Conservation (phyloP, 148 eudicot species). For the Rhododendron ferrugineum region DNA sequence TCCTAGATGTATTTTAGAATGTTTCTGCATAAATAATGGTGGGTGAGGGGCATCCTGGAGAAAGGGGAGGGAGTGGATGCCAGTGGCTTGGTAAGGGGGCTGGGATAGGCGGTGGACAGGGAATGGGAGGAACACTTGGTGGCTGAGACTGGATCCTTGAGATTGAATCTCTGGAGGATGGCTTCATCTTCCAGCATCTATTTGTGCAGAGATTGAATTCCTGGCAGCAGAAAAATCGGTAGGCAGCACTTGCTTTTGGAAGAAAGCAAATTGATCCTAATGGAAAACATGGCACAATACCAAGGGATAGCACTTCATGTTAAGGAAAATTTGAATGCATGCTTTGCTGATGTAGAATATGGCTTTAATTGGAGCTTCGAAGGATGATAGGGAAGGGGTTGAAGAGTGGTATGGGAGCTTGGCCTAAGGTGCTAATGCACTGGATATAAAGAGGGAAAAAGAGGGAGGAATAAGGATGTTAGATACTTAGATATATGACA, state of each 20-base stretch:
- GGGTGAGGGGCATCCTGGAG: neutral
- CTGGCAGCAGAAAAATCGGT: constrained; percentile 6
- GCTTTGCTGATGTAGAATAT: too few relatives aligned
- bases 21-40: neutral
- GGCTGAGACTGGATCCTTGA: neutral
- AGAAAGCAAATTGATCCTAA: constrained; percentile 15
- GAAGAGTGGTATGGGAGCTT: too few relatives aligned
- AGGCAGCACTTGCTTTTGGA: constrained; percentile 18
- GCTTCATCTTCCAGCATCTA: neutral
- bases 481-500: too few relatives aligned
- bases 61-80: neutral
- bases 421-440: too few relatives aligned
- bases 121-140: neutral
- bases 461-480: too few relatives aligned
- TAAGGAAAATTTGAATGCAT: neutral
- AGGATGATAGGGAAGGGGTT: too few relatives aligned
- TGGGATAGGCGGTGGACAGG: neutral
- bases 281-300: constrained; percentile 12
- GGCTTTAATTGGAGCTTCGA: too few relatives aligned
- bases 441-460: too few relatives aligned
- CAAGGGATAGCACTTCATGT: constrained; percentile 3
- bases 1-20: neutral
- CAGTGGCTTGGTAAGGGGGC: neutral
- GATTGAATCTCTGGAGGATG: neutral
- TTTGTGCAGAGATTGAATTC: constrained; percentile 23